These are phyloP conservation scores for Exophiala dermatitidis DNA, from an alignment of 2,329 filamentous ascomycete species.

Conservation along the genomic window DNA sequence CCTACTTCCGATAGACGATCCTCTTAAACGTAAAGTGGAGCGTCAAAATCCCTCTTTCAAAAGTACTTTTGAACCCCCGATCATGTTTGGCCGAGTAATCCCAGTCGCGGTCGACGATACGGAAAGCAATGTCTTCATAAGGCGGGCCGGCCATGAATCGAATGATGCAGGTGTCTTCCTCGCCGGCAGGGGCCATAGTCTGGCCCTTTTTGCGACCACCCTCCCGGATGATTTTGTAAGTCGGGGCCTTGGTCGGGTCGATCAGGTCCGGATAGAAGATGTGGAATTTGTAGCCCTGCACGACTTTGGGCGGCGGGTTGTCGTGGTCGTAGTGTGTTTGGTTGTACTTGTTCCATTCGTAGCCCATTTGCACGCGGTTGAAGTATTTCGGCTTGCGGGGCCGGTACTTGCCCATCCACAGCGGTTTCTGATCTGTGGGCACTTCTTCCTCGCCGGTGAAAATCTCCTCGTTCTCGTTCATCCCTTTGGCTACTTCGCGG, in stretches of 20 bases:
- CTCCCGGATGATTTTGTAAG: slow-evolving; percentile 91
- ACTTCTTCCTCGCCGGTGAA: slow-evolving; percentile 86
- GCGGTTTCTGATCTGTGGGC: slow-evolving; percentile 45
- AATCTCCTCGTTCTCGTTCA: slow-evolving; percentile 91
- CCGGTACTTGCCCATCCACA: slow-evolving; percentile 69
- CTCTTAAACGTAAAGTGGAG: slow-evolving; percentile 99
- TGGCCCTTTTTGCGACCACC: slow-evolving; percentile 82
- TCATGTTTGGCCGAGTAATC: slow-evolving; percentile 96
- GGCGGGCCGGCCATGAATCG: slow-evolving; percentile 91
- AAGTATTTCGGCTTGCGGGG: slow-evolving; percentile 94
- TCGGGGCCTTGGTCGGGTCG: slow-evolving; percentile 88
- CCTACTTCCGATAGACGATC: slow-evolving; percentile 50
- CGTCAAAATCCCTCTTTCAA: slow-evolving; percentile 96
- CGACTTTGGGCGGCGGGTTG: slow-evolving; percentile 93
- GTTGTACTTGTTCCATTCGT: slow-evolving; percentile 99
- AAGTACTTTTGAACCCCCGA: slow-evolving; percentile 89
- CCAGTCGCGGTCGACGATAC: slow-evolving; percentile 98
- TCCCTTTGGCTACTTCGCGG: slow-evolving; percentile 80
- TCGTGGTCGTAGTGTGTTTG: slow-evolving; percentile 99
- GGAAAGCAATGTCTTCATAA: slow-evolving; percentile 94
- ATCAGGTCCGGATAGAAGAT: slow-evolving; percentile 98
- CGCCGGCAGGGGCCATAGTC: slow-evolving; percentile 84
- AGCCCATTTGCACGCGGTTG: slow-evolving; percentile 97
- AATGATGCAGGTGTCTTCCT: slow-evolving; percentile 95
- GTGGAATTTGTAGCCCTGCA: slow-evolving; percentile 99